Conservation (phyloP, 1,139 yeast genomes). For the Lodderomyces jiufengensis region DNA sequence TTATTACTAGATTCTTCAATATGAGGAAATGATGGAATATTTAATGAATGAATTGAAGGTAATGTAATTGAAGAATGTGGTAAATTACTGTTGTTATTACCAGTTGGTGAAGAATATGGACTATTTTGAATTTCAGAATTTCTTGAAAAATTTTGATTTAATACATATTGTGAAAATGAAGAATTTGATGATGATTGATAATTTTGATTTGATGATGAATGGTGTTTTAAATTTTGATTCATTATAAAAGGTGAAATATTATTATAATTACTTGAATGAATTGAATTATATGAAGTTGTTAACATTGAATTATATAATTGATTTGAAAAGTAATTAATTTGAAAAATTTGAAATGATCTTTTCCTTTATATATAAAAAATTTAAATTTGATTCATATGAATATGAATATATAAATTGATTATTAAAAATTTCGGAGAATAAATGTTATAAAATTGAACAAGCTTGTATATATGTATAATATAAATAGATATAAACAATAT, state of each 20-base stretch:
- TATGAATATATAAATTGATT: too few species aligned
- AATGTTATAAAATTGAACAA: too few species aligned
- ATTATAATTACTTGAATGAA: slow-evolving; percentile 1
- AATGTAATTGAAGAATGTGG: slow-evolving; percentile 12
- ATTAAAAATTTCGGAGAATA: too few species aligned
- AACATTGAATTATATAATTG: too few species aligned
- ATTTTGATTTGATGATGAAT: slow-evolving; percentile 3
- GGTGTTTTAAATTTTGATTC: slow-evolving; percentile 3
- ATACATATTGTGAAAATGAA: slow-evolving; percentile 10
- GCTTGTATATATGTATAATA: too few species aligned
- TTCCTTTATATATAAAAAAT: too few species aligned
- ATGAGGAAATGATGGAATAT: slow-evolving; percentile 14
- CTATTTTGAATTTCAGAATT: background rate
- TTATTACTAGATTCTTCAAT: slow-evolving; percentile 6
- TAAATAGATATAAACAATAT: too few species aligned
- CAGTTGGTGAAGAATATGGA: background rate
- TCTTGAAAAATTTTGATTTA: slow-evolving; percentile 6
- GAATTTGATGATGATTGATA: slow-evolving; percentile 2
- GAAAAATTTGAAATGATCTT: too few species aligned
- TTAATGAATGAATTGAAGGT: slow-evolving; percentile 18
- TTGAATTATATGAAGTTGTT: background rate
- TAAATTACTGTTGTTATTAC: background rate
- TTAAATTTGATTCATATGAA: too few species aligned
- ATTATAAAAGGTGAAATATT: too few species aligned
- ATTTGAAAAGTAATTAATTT: too few species aligned